phyloP scores from a whole-genome alignment of 345 rosid species.

The Gossypium turneri region DNA sequence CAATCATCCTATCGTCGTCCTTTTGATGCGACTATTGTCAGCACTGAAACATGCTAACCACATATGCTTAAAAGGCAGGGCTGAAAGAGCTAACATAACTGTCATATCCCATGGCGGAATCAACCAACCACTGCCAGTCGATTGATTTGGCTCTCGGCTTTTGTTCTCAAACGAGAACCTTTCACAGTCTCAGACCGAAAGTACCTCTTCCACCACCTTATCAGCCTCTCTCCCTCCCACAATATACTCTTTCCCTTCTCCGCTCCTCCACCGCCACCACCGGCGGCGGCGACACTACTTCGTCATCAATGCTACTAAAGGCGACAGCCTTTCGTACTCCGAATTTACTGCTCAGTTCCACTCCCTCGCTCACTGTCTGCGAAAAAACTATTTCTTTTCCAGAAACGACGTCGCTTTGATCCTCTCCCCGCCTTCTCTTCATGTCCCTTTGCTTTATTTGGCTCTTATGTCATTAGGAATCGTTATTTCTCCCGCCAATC shows the following conservation, averaged over 20 bases:
- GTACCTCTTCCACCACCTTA: slow-evolving; percentile 44
- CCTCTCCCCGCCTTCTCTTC: slow-evolving; percentile 55
- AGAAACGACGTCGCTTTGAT: slow-evolving; percentile 61
- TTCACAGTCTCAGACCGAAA: slow-evolving; percentile 46
- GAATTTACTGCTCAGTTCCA: slow-evolving; percentile 33
- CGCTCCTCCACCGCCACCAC: slow-evolving; percentile 26
- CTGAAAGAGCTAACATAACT: background rate
- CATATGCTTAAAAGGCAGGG: background rate
- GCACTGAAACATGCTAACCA: too few relatives aligned
- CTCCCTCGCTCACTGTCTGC: slow-evolving; percentile 49
- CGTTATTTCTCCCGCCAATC: slow-evolving; percentile 22
- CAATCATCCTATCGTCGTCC: too few relatives aligned
- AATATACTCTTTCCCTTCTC: slow-evolving; percentile 49
- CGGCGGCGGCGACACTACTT: slow-evolving; percentile 21
- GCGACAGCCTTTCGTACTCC: slow-evolving; percentile 36
- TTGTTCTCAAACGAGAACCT: slow-evolving; percentile 39
- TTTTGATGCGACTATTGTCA: too few relatives aligned
- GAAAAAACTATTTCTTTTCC: slow-evolving; percentile 33
- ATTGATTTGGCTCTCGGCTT: slow-evolving; percentile 47
- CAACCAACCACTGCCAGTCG: slow-evolving; percentile 2
- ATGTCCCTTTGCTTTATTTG: slow-evolving; percentile 62
- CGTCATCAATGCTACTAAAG: slow-evolving; percentile 45
- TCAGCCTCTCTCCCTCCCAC: slow-evolving; percentile 54
- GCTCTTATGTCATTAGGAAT: slow-evolving; percentile 71
- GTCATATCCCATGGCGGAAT: background rate